Percentiles rank a stretch among this genome's conserved stretches.
Evolutionary conservation across 2,329 filamentous ascomycete species (phyloP).

Genomic region (Ceratocystis harringtonii): DNA sequence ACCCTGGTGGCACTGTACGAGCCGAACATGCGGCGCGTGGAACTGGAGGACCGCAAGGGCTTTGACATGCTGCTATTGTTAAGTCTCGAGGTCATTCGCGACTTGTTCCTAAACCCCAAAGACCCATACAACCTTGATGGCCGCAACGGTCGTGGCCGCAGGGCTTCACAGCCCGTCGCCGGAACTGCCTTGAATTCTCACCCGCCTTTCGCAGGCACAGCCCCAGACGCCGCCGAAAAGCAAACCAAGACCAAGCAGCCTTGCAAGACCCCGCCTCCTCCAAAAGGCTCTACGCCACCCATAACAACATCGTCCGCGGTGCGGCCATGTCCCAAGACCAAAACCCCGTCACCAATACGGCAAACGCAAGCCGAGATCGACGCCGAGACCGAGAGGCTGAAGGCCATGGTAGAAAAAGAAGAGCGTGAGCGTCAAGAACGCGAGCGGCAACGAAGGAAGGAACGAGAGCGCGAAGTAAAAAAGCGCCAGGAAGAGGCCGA

Average conservation of each 20-base stretch:
- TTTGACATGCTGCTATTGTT: constrained; percentile 66
- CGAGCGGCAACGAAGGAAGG: constrained; percentile 26
- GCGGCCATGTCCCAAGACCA: constrained; percentile 29
- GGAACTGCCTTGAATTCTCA: constrained; percentile 15
- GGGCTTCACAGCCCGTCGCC: constrained; percentile 18
- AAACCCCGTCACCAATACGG: constrained; percentile 23
- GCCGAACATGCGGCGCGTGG: constrained; percentile 76
- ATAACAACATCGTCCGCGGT: constrained; percentile 29
- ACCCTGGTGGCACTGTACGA: constrained; percentile 69
- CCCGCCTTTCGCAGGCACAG: constrained; percentile 28
- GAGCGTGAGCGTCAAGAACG: constrained; percentile 41
- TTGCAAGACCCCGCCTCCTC: neutral
- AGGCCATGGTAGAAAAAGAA: constrained; percentile 38
- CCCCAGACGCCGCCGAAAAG: constrained; percentile 10
- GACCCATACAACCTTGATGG: constrained; percentile 64
- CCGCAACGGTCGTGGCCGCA: constrained; percentile 37
- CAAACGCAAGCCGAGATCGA: constrained; percentile 37
- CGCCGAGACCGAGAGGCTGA: constrained; percentile 61
- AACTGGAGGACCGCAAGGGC: constrained; percentile 87
- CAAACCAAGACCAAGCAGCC: neutral
- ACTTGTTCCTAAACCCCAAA: constrained; percentile 48
- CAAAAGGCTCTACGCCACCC: constrained; percentile 13
- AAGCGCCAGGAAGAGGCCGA: constrained; percentile 10
- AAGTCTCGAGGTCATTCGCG: constrained; percentile 47
- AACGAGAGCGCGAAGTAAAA: constrained; percentile 31